A percentile compares a stretch with the other conserved stretches of the same genome.
These are phyloP conservation scores for Adansonia digitata DNA, from an alignment of 345 rosid genomes.

Conservation along the genomic window DNA sequence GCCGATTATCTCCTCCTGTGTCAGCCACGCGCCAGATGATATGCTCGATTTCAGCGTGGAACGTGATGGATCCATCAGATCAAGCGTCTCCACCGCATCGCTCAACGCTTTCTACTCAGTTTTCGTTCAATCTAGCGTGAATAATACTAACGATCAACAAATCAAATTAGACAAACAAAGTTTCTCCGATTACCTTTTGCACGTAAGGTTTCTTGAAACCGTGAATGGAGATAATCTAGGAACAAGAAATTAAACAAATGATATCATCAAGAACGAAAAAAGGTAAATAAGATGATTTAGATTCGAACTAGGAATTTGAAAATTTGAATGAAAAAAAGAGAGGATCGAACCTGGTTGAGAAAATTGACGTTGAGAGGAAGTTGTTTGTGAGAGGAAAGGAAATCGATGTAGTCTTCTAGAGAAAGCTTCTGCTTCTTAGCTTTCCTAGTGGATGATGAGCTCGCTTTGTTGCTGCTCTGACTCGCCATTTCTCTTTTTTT, in stretches of 20 bases:
- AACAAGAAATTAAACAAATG: not conserved
- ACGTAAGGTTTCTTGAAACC: conserved; percentile 26
- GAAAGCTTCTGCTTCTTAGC: not conserved
- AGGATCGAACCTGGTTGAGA: conserved; percentile 34
- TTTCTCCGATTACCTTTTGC: conserved; percentile 18
- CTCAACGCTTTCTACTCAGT: conserved; percentile 24
- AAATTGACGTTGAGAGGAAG: conserved; percentile 16
- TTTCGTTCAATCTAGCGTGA: not conserved
- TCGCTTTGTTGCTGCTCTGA: not conserved
- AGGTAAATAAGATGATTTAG: not conserved
- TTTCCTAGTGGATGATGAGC: not conserved
- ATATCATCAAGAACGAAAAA: too few species aligned
- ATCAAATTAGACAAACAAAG: not conserved
- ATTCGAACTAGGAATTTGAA: not conserved
- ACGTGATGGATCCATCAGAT: conserved; percentile 44
- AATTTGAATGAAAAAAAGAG: not conserved
- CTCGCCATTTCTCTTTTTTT: not conserved
- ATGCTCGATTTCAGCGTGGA: conserved; percentile 39
- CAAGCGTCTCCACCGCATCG: conserved; percentile 32
- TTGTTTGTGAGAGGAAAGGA: conserved; percentile 26
- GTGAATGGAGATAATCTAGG: conserved; percentile 42
- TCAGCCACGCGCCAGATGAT: conserved; percentile 20
- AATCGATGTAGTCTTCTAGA: conserved; percentile 14
- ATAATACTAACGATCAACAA: not conserved
- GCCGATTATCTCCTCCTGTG: conserved; percentile 24